Evolutionary conservation across 805 yeast genomes (phyloP), one percentile per base, ranked within the genome.

Genomic region (Pichia occidentalis): DNA sequence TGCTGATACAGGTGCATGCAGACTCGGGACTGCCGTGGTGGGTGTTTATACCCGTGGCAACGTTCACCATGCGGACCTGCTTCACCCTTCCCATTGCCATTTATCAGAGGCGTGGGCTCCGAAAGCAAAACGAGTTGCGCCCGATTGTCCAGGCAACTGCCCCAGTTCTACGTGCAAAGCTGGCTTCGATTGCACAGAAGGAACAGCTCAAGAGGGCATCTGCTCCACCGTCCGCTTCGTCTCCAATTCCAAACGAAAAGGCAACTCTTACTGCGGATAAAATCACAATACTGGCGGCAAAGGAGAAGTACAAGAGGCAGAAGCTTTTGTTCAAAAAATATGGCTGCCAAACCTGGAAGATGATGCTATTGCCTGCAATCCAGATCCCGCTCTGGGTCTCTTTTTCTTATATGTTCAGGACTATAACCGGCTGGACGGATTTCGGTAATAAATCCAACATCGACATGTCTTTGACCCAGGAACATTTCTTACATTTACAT

Each of bases 371-470:
- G 26, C 97, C 97, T 1, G 61, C 77, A 0, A 73, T 85, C 13
- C 97, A 88, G 54, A 69, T 90, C 16, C 97, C 97, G 0, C 56
- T 88, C 5, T 88, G 96, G 95, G 68, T 87, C 2, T 67, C 80
- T 3, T 67, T 88, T 69, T 80, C 92, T 10, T 65, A 80, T 47
- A 78, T 87, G 1, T 71, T 87, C 48, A 68, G 96, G 46, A 72
- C 77, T 32, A 61, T 87, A 44, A 79, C 88, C 29, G 95, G 95
- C 1, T 74, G 80, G 80, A 54, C 67, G 5, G 46, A 47, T 16
- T 24, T 57, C 30, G 52, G 68, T 16, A 60, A 64, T 30, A 64
- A 60, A 29, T 71, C 79, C 0, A 35, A 32, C 17, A 45, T 77
- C 26, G 83, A 77, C 46, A 63, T 71, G 16, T 43, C 71, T 0